A percentile compares a stretch with the other conserved stretches of the same genome.
Evolutionary conservation across 306 rosid species (phyloP).

Genomic region (Cotoneaster glaucophyllus): DNA sequence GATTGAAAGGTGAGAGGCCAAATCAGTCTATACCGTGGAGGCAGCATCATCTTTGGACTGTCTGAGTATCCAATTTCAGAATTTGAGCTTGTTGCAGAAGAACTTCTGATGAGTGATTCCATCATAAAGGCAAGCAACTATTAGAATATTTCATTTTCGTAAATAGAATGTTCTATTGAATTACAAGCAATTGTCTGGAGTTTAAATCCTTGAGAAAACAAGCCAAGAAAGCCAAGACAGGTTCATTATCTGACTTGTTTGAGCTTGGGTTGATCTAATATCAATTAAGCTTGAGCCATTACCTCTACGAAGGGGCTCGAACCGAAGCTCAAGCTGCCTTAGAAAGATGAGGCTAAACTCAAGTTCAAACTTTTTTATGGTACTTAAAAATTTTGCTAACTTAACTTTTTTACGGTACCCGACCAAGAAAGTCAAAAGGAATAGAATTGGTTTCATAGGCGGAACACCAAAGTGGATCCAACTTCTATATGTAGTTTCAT

Average conservation of each 20-base stretch:
- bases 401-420: neutral
- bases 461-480: no score
- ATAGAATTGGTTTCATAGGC: neutral
- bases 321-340: neutral
- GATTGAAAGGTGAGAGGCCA: conserved; percentile 89
- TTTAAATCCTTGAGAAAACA: neutral
- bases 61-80: conserved; percentile 88
- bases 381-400: neutral
- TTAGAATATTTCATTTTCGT: neutral
- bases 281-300: neutral
- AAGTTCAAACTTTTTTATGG: neutral
- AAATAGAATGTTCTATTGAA: neutral
- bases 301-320: neutral
- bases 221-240: neutral
- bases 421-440: neutral
- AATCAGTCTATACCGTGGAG: conserved; percentile 79
- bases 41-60: conserved; percentile 86
- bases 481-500: neutral
- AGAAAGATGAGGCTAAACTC: neutral
- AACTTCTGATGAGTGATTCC: conserved; percentile 97
- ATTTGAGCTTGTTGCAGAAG: conserved; percentile 98
- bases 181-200: neutral
- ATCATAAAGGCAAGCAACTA: conserved; percentile 54
- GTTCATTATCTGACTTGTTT: neutral
- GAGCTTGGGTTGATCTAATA: neutral